phyloP scores from a whole-genome alignment of 2,329 filamentous ascomycete species.

The Talaromyces sp. region DNA sequence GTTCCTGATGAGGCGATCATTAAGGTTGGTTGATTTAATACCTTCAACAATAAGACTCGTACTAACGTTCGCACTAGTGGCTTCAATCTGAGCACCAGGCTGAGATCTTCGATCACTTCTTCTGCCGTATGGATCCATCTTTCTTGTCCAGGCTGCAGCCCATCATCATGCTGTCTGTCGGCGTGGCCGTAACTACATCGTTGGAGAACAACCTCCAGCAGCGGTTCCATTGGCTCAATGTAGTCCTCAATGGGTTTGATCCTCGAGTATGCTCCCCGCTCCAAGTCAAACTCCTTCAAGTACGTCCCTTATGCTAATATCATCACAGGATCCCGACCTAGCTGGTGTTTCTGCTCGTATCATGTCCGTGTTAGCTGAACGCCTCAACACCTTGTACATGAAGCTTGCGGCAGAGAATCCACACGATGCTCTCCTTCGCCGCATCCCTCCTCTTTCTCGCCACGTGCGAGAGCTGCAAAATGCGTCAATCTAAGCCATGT shows the following conservation, averaged over 20 bases:
- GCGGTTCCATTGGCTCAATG: slow-evolving; percentile 62
- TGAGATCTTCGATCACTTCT: slow-evolving; percentile 64
- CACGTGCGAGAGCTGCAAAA: slow-evolving; percentile 43
- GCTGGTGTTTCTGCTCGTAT: slow-evolving; percentile 60
- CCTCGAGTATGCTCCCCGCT: slow-evolving; percentile 48
- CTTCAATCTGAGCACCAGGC: slow-evolving; percentile 62
- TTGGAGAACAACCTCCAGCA: slow-evolving; percentile 56
- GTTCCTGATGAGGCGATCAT: slow-evolving; percentile 50
- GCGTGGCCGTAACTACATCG: slow-evolving; percentile 62
- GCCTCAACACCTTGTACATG: slow-evolving; percentile 62
- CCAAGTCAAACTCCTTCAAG: background rate
- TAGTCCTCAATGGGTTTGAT: slow-evolving; percentile 58
- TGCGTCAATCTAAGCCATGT: background rate
- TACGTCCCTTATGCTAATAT: background rate
- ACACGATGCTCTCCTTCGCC: slow-evolving; percentile 55
- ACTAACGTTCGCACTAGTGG: slow-evolving; percentile 51
- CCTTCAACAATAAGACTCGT: background rate
- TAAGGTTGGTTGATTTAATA: slow-evolving; percentile 36
- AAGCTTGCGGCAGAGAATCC: slow-evolving; percentile 56
- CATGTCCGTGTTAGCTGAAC: slow-evolving; percentile 61
- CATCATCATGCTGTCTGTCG: slow-evolving; percentile 63
- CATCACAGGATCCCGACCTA: slow-evolving; percentile 55
- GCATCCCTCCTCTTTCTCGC: slow-evolving; percentile 52
- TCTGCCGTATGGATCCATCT: slow-evolving; percentile 59
- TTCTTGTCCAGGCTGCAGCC: slow-evolving; percentile 60